Conservation (phyloP, 768 basidiomycete genomes). For the Ramaria rubella region DNA sequence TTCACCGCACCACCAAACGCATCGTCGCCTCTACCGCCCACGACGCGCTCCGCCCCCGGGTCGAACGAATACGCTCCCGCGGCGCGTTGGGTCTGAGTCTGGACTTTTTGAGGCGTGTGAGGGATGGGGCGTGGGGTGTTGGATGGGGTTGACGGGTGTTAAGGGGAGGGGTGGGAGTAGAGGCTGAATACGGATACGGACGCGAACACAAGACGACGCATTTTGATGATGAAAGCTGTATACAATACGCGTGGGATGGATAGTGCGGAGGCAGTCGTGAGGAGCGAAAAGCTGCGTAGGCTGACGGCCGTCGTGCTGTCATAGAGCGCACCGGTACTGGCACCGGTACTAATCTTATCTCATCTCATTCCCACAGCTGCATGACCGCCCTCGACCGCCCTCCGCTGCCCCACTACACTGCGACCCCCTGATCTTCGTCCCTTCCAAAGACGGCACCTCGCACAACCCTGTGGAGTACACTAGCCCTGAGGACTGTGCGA, state of each 20-base stretch:
- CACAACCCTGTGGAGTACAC: constrained; percentile 11
- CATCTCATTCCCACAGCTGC: background rate
- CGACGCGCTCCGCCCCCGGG: constrained; percentile 8
- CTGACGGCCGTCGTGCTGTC: background rate
- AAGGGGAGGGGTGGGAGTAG: constrained; percentile 1
- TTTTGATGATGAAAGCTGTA: constrained; percentile 7
- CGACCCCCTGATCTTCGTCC: constrained; percentile 11
- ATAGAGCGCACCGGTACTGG: background rate
- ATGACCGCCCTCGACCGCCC: constrained; percentile 5
- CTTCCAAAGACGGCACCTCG: constrained; percentile 9
- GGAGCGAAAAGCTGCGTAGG: background rate
- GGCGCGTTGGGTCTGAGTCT: constrained; percentile 14
- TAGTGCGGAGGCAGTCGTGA: constrained; percentile 7
- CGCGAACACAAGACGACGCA: constrained; percentile 8
- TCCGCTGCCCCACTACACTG: no score
- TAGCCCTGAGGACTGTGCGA: constrained; percentile 10
- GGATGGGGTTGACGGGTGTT: no score
- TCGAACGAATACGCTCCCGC: constrained; percentile 14
- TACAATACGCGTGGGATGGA: constrained; percentile 6
- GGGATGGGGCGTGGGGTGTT: constrained; percentile 1
- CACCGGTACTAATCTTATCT: no score
- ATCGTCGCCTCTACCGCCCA: constrained; percentile 12
- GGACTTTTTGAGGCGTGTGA: constrained; percentile 5
- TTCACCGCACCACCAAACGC: constrained; percentile 16
- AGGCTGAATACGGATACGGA: constrained; percentile 5